phyloP scores from a whole-genome alignment of 495 filamentous ascomycete genomes.

The Aspergillus sclerotiicarbonarius region DNA sequence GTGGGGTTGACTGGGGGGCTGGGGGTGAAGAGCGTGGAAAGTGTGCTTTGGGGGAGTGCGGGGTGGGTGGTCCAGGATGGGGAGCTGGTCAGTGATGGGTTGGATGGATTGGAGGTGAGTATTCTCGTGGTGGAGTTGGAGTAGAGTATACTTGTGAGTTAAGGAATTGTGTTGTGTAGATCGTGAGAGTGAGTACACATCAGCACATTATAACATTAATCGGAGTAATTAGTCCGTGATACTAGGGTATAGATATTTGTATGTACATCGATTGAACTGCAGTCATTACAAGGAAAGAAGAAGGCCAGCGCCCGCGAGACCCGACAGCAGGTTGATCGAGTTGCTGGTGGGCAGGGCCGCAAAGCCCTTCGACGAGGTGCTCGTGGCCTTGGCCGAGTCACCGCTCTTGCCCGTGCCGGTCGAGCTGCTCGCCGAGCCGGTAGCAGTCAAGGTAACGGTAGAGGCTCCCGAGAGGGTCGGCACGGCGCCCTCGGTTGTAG shows the following conservation, averaged over 20 bases:
- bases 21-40: not conserved
- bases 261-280: too few species aligned
- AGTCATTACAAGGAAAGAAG: conserved; percentile 18
- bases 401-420: not conserved
- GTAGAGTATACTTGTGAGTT: too few species aligned
- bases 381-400: conserved; percentile 2
- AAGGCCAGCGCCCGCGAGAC: conserved; percentile 22
- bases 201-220: not conserved
- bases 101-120: not conserved
- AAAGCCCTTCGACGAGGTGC: conserved; percentile 15
- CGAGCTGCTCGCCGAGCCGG: not conserved
- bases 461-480: not conserved
- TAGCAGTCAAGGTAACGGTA: not conserved
- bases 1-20: not conserved
- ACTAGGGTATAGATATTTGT: not conserved
- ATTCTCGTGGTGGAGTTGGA: not conserved
- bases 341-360: conserved; percentile 20
- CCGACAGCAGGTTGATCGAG: conserved; percentile 22
- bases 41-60: not conserved
- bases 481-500: not conserved
- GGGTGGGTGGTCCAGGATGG: not conserved
- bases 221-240: too few species aligned
- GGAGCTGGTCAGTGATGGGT: not conserved
- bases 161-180: too few species aligned
- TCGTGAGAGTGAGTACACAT: not conserved